Evolutionary conservation across 345 rosid genomes (phyloP), one percentile per base, ranked within the genome.

Genomic region (Bruguiera sexangula): DNA sequence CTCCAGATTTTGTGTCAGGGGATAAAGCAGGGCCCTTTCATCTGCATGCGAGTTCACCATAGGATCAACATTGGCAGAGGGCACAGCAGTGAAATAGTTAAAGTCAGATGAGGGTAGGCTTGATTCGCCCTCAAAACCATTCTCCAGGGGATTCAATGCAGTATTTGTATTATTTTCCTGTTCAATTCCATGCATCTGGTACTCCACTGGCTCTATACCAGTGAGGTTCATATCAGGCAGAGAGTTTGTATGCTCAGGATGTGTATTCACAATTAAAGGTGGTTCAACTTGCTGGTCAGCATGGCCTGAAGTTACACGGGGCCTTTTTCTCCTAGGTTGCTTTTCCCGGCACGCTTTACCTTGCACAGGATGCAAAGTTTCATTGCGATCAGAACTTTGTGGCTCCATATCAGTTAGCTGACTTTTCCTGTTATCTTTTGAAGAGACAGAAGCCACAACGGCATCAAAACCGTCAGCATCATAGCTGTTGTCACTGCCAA

Each of bases 391-490:
- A 27, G 43, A 56, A 26, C 67, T 74, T 21, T 69, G 59, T 53
- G 81, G 81, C 70, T 80, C 84, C 29, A 36, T 83, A 31, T 87
- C 87, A 57, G 66, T 69, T 29, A 63, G 57, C 65, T 79, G 87
- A 69, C 70, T 82, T 70, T 75, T 85, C 73, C 86, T 73, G 65
- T 70, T 82, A 69, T 88, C 97, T 83, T 84, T 92, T 4, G 98
- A 96, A 19, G 98, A 90, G 61, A 87, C 91, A 32, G 91, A 96
- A 66, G 91, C 91, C 16, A 76, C 82, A 75, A 83, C 86, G 54
- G 80, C 89, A 15, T 87, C 91, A 22, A 67, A 55, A 58, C 89
- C 95, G 76, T 85, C 91, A 66, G 90, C 99, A 70, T 90, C 98
- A 76, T 96, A 96, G 78, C 87, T 87, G 66, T 92, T 89, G 30